phyloP scores from a whole-genome alignment of 768 basidiomycete genomes.

The Rhizopogon vinicolor region DNA sequence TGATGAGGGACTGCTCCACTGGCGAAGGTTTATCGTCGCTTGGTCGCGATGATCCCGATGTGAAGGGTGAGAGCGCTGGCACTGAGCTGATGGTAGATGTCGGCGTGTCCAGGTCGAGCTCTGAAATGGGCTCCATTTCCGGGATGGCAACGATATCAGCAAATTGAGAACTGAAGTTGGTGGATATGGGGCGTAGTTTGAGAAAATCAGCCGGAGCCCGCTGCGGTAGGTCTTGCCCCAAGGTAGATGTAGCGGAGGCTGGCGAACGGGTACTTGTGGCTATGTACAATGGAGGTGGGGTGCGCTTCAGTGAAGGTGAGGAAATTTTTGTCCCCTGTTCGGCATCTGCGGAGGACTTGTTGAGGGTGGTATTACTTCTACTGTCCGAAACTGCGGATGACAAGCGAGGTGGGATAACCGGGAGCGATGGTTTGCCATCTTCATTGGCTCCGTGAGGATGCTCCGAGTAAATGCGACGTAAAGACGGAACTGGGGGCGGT shows the following conservation, averaged over 20 bases:
- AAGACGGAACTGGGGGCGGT: constrained; percentile 55
- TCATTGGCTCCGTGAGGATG: constrained; percentile 25
- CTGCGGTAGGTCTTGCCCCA: constrained; percentile 32
- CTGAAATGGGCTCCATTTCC: constrained; percentile 12
- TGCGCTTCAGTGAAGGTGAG: constrained; percentile 17
- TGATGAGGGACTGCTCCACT: constrained; percentile 40
- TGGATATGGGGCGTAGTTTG: constrained; percentile 71
- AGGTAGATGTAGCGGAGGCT: constrained; percentile 1
- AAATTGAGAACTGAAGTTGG: constrained; percentile 70
- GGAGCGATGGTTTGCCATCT: constrained; percentile 19
- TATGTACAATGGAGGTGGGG: constrained; percentile 25
- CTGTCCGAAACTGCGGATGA: constrained; percentile 27
- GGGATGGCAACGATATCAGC: constrained; percentile 34
- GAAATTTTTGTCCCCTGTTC: background rate
- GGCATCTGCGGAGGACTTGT: constrained; percentile 4
- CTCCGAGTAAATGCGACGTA: constrained; percentile 34
- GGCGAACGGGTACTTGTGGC: constrained; percentile 18
- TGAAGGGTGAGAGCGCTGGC: constrained; percentile 43
- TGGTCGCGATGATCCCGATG: constrained; percentile 31
- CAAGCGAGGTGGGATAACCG: constrained; percentile 38
- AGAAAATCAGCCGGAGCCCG: constrained; percentile 73
- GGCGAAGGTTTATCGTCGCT: constrained; percentile 29
- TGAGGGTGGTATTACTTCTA: background rate
- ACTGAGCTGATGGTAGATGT: constrained; percentile 40
- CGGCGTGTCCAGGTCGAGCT: constrained; percentile 42